These are phyloP conservation scores for Auxenochlorella protothecoides DNA, from an alignment of 139 green algal species.

Conservation along the genomic window DNA sequence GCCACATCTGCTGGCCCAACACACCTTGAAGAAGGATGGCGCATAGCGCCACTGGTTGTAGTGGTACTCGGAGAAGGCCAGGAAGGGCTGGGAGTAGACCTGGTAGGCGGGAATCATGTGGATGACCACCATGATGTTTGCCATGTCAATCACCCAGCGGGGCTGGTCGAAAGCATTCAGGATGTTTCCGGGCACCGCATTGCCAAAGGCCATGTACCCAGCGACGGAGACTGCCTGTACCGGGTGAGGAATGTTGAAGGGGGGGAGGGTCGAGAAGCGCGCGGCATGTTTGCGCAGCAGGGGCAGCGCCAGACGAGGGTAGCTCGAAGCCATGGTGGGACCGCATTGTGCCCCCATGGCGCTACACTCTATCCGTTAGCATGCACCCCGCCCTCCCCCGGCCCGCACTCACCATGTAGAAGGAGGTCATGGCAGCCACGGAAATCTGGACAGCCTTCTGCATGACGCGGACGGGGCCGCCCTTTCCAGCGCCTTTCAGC, in stretches of 20 bases:
- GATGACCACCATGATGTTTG: constrained; percentile 33
- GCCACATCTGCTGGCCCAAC: too few species aligned
- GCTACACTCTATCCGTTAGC: too few species aligned
- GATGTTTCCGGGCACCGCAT: constrained; percentile 19
- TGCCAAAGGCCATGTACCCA: constrained; percentile 22
- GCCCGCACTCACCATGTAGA: constrained; percentile 12
- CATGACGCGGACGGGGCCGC: constrained; percentile 14
- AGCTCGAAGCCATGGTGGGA: too few species aligned
- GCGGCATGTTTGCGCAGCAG: too few species aligned
- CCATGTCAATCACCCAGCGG: constrained; percentile 29
- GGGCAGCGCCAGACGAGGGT: too few species aligned
- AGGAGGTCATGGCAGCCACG: constrained; percentile 12
- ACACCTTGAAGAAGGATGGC: too few species aligned
- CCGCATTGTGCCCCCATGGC: too few species aligned
- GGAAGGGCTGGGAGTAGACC: constrained; percentile 22
- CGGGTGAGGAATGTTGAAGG: too few species aligned
- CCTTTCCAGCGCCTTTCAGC: not conserved
- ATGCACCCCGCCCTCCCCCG: too few species aligned
- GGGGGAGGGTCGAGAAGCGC: too few species aligned
- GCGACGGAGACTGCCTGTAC: constrained; percentile 7
- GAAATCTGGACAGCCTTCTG: constrained; percentile 7
- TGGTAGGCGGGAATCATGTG: constrained; percentile 24
- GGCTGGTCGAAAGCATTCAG: constrained; percentile 13
- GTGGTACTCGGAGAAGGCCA: constrained; percentile 7
- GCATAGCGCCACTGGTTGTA: not conserved